These are phyloP conservation scores for Geoglossum glabrum DNA, from an alignment of 495 filamentous ascomycete species.

Conservation along the genomic window DNA sequence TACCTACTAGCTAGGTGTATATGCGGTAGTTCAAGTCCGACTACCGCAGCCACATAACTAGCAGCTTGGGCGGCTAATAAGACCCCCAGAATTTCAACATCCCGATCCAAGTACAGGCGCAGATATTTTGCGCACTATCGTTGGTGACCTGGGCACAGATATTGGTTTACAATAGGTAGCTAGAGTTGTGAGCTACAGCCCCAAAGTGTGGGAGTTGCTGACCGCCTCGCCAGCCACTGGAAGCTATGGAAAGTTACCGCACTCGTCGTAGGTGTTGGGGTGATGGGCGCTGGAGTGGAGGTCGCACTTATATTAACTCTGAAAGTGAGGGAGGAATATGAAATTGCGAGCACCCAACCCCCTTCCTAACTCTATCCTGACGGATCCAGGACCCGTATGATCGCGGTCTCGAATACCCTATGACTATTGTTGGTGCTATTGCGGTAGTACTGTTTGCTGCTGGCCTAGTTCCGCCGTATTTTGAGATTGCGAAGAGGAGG, in stretches of 20 bases:
- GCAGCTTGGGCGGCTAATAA: background rate
- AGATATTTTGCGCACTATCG: conserved; percentile 43
- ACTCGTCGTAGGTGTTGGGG: conserved; percentile 21
- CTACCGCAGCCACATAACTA: background rate
- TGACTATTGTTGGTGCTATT: conserved; percentile 37
- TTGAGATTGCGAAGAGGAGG: conserved; percentile 48
- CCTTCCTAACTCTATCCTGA: background rate
- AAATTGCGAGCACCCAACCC: background rate
- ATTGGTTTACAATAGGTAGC: conserved; percentile 40
- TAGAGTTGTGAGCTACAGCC: conserved; percentile 12
- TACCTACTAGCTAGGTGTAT: background rate
- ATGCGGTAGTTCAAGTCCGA: conserved; percentile 1
- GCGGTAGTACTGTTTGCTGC: conserved; percentile 36
- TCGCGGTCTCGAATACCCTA: conserved; percentile 31
- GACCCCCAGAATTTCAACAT: conserved; percentile 46
- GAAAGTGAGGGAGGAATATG: conserved; percentile 21
- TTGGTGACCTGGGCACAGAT: conserved; percentile 48
- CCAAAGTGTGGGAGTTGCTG: background rate
- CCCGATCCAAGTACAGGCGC: conserved; percentile 54
- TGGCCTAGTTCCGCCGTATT: conserved; percentile 49
- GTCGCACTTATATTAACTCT: conserved; percentile 41
- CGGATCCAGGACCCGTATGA: conserved; percentile 31
- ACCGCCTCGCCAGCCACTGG: conserved; percentile 26
- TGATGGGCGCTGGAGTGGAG: conserved; percentile 36
- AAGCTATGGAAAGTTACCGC: conserved; percentile 26